Evolutionary conservation across 805 yeast genomes (phyloP).

Genomic region (Candida ulmi): DNA sequence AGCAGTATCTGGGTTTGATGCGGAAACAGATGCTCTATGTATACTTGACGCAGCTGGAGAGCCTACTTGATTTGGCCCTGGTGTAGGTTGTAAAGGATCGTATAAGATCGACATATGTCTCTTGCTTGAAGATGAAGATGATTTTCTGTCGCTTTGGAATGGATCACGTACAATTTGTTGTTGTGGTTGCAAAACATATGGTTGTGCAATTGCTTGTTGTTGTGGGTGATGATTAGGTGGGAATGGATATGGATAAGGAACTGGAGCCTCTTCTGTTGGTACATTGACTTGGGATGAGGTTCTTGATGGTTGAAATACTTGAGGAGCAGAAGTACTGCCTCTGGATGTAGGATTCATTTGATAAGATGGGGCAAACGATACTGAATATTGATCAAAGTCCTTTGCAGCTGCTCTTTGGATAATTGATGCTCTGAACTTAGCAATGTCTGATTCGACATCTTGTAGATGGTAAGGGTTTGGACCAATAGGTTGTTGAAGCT

Average conservation of each 20-base stretch:
- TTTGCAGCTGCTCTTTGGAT: conserved; percentile 22
- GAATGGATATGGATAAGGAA: conserved; percentile 3
- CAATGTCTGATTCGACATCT: conserved; percentile 19
- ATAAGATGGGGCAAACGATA: conserved; percentile 21
- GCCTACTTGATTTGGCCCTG: not conserved
- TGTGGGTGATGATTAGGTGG: conserved; percentile 2
- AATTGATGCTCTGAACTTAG: conserved; percentile 20
- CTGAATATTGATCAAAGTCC: conserved; percentile 19
- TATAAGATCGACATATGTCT: conserved; percentile 22
- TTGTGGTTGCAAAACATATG: conserved; percentile 4
- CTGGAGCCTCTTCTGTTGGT: not conserved
- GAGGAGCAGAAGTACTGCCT: conserved; percentile 8
- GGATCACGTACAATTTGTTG: conserved; percentile 18
- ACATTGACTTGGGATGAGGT: conserved; percentile 1
- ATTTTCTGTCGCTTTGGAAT: conserved; percentile 17
- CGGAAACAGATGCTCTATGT: conserved; percentile 11
- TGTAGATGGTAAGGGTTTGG: conserved; percentile 4
- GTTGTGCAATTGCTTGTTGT: conserved; percentile 6
- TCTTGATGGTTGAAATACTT: conserved; percentile 1
- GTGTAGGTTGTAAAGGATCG: conserved; percentile 22
- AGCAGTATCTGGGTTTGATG: conserved; percentile 7
- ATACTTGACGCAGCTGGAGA: conserved; percentile 12
- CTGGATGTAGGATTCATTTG: conserved; percentile 12
- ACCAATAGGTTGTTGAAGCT: not conserved
- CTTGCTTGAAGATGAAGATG: conserved; percentile 17